These are phyloP conservation scores for Apiotrichum domesticum DNA, from an alignment of 1,284 basidiomycete species.

Conservation along the genomic window DNA sequence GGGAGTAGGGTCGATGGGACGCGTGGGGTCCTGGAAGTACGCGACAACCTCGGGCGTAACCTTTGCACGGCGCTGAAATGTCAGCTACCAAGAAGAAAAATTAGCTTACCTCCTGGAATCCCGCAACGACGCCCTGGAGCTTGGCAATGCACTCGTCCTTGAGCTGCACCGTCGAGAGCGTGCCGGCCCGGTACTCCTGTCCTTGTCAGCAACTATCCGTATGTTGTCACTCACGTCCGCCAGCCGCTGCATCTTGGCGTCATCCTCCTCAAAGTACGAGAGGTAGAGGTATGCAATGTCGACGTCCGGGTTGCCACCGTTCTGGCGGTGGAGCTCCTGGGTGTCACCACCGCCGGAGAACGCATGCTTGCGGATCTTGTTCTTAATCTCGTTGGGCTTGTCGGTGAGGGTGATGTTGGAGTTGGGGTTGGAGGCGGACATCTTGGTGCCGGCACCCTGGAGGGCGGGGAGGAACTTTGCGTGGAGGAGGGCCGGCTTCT, in stretches of 20 bases:
- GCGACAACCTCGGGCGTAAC: slow-evolving; percentile 73
- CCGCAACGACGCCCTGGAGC: slow-evolving; percentile 75
- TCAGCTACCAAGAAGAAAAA: not conserved
- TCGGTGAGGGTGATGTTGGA: slow-evolving; percentile 95
- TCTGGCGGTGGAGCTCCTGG: slow-evolving; percentile 80
- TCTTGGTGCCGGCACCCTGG: slow-evolving; percentile 96
- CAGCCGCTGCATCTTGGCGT: slow-evolving; percentile 71
- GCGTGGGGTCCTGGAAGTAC: slow-evolving; percentile 74
- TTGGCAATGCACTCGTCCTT: slow-evolving; percentile 83
- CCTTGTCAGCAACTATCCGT: not conserved
- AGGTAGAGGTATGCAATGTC: slow-evolving; percentile 96
- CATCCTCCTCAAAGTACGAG: slow-evolving; percentile 94
- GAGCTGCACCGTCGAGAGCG: slow-evolving; percentile 81
- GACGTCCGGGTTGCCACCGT: slow-evolving; percentile 90
- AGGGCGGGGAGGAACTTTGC: slow-evolving; percentile 98
- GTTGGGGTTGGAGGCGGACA: slow-evolving; percentile 90
- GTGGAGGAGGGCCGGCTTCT: slow-evolving; percentile 87
- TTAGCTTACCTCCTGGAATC: slow-evolving; percentile 76
- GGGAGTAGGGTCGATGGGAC: slow-evolving; percentile 63
- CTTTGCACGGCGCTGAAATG: slow-evolving; percentile 63
- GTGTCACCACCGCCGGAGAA: slow-evolving; percentile 86
- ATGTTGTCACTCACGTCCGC: slow-evolving; percentile 57
- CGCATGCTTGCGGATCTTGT: slow-evolving; percentile 91
- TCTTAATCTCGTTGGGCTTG: slow-evolving; percentile 86
- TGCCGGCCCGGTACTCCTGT: slow-evolving; percentile 86